Evolutionary conservation across 2,329 filamentous ascomycete species (phyloP), one percentile per base, ranked within the genome.

Genomic region (Zalaria sp.): DNA sequence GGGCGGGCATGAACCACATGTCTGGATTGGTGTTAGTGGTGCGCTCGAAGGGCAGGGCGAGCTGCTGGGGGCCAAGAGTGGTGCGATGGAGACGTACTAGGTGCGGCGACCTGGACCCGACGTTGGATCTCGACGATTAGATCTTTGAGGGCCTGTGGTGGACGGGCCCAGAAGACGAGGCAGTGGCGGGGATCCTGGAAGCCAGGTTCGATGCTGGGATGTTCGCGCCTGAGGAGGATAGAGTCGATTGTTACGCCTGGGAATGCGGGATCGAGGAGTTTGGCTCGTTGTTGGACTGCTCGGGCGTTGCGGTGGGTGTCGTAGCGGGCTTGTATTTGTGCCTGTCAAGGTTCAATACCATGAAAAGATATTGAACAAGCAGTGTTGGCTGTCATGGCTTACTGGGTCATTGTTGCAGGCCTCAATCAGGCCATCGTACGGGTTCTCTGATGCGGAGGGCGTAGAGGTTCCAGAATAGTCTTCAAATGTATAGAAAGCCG

Each of bases 121-220:
- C 69, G 59, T 60, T 95, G 89, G 27, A 95, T 63, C 43, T 72
- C 71, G 2, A 65, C 61, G 3, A 89, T 76, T 44, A 96, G 63
- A 18, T 71, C 63, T 37, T 81, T 68, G 11, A 95, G 68, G 50
- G 81, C 76, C 37, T 75, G 63, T 1, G 88, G 83, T 10, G 89
- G 89, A 5, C 88, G 72, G 3, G 83, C 85, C 86, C 87, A 95
- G 55, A 95, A 79, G 1, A 87, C 83, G 7, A 95, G 68, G 56
- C 88, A 93, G 54, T 94, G 72, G 34, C 89, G 71, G 35, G 76
- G 73, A 57, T 96, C 89, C 40, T 68, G 59, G 56, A 82, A 93
- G 1, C 75, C 76, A 1, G 78, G 79, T 47, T 84, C 72, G 31
- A 80, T 63, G 1, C 70, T 61, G 1, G 73, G 72, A 35, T 79